Base-by-base conservation (phyloP, 805 yeast species). In the Lipomyces yamadae region DNA sequence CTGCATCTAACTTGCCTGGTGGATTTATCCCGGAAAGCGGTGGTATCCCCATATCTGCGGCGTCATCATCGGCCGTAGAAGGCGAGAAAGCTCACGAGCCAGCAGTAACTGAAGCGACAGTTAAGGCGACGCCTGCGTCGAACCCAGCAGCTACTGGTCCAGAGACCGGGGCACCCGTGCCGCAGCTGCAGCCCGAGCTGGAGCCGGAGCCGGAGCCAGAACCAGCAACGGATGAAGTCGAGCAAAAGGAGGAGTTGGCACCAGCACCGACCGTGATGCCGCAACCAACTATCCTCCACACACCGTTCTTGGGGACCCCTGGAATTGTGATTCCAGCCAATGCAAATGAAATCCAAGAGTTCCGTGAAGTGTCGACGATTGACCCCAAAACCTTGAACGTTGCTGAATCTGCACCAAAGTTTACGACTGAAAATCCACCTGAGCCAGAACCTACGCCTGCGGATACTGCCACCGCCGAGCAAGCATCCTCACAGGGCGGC, bases 241-340 rank as follows among this genome's bases (percentile, higher is more conserved):
- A 42, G 34, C 18, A 34, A n/a, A 45, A 15, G 45, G 56, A 29
- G 4, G 65, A 45, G 52, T 53, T 13, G 67, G 55, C 56, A 42
- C 57, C 33, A 50, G n/a, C 6, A 3, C 55, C 57, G 11, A 61
- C 48, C n/a, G 61, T 48, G 32, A 50, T 50, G 30, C 59, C 61
- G 11, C 62, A 59, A 13, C 11, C 60, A 18, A n/a, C 4, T 10
- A 50, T 18, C 52, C 15, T 58, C 32, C 63, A 60, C 37, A 10
- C 63, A 32, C 62, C 60, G 24, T 48, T 68, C 37, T 18, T 65
- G 30, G 68, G 63, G 10, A 60, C 89, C 74, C 92, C 95, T 42
- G 97, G 97, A 60, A 82, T 90, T 68, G 83, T 81, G 52, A 75
- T 89, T 70, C 94, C 93, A 58, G 74, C 79, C 54, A 84, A 89